Base-by-base conservation (phyloP, 2,329 filamentous ascomycete species). In the Bretziella fagacearum region DNA sequence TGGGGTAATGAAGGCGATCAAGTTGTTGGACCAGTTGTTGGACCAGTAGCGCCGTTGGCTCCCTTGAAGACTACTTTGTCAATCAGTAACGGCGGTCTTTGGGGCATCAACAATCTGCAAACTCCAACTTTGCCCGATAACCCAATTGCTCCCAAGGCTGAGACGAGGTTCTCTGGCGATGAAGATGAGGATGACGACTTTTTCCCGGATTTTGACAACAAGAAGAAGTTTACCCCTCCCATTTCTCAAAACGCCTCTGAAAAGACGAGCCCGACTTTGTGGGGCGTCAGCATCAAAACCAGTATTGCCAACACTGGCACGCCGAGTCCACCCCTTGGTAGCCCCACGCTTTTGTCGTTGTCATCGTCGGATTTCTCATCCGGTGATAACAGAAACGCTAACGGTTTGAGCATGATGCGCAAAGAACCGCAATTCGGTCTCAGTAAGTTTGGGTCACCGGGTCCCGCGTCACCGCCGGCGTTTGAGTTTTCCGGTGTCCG, bases 101-200 rank as follows among this genome's bases (percentile, higher is more conserved):
- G 71, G 69, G 64, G 63, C 17, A 66, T 68, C 4, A 20, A 13
- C 6, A 39, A 39, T 15, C 11, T 22, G 7, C 15, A 13, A 20
- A 22, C 15, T 3, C 17, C 35, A 6, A 39, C 5, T 39, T 7
- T 39, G 6, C 6, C 35, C 10, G 13, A 13, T 2, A 39, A 8
- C 4, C 8, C 18, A 2, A 20, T 22, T 18, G n/a, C n/a, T n/a
- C n/a, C n/a, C n/a, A 39, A 7, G 18, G 6, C 35, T 6, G 18
- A 20, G 35, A 22, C 13, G 5, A 33, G 17, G 30, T 15, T 33
- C 17, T 33, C 18, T 3, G 35, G 13, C 6, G 65, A 69, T 11
- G 62, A 65, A 6, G 66, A 70, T 17, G 69, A 71, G 2, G 65
- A 70, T n/a, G 65, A 70, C 29, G 65, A 70, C 42, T 64, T 73